Base-by-base conservation (phyloP, 177 flowering plant genomes). In the Vitis hybrid region DNA sequence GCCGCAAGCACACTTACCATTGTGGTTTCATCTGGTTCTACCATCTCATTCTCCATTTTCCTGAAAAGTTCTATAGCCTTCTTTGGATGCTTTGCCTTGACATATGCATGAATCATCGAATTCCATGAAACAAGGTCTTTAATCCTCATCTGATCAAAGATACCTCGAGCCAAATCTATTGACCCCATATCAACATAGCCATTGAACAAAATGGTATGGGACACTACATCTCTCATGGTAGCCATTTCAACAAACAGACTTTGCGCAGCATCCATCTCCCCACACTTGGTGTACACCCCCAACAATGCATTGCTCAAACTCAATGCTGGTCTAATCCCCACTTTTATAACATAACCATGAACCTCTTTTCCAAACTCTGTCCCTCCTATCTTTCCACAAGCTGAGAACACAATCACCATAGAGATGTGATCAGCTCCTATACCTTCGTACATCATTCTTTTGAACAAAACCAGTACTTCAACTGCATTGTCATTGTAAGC, bases 161-260 rank as follows among this genome's bases (percentile, higher is more conserved):
- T 56, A 6, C 35, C 60, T 14, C 79, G 72, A 79, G 82, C 80
- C 56, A 64, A 40, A 58, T 79, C 79, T 17, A 74, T 56, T 52
- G 67, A 57, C 13, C 79, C 82, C 67, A 70, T 68, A 46, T 72
- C 82, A 7, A 62, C 66, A 74, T 64, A 77, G 1, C 79, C 80
- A 72, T 82, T 79, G 60, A 82, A 62, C 75, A 81, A 18, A 71
- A 74, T 76, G 2, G 82, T 81, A 54, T 61, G 4, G 15, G 84
- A 79, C 2, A 77, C 79, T 2, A 72, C 68, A 64, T 81, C 78
- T 67, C 69, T 70, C n/a, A 56, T 32, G n/a, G 52, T 72, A 65
- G 0, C 60, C 75, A 76, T 79, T 65, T 70, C 71, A 50, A 14
- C 10, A 70, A 79, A 81, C 56, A 76, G 9, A 30, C 30, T 18